These are phyloP conservation scores for Kwoniella botswanensis DNA, from an alignment of 768 basidiomycete species.

Conservation along the genomic window DNA sequence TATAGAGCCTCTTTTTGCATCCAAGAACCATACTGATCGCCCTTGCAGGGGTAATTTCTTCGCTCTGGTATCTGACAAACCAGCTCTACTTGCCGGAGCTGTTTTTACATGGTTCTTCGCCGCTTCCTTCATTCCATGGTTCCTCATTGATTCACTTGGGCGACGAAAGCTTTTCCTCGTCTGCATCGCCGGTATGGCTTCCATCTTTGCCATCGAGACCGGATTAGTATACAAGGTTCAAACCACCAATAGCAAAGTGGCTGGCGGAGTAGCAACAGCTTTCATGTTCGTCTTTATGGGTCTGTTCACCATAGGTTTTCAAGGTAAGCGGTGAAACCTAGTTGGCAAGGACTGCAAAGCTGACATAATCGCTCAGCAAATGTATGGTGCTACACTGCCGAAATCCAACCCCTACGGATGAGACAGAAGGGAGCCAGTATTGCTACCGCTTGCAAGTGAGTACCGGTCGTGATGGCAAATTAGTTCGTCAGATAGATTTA, in stretches of 20 bases:
- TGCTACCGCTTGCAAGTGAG: conserved; percentile 32
- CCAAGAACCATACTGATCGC: neutral
- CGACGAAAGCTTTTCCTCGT: conserved; percentile 41
- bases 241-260: conserved; percentile 24
- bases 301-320: conserved; percentile 40
- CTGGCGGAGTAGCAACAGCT: conserved; percentile 36
- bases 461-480: conserved; percentile 3
- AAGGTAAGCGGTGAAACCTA: neutral
- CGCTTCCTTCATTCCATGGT: conserved; percentile 56
- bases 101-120: conserved; percentile 56
- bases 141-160: conserved; percentile 51
- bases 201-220: conserved; percentile 40
- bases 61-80: conserved; percentile 30
- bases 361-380: conserved; percentile 23
- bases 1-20: neutral
- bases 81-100: conserved; percentile 43
- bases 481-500: neutral
- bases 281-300: conserved; percentile 47
- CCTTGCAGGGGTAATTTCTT: conserved; percentile 35
- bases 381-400: conserved; percentile 43
- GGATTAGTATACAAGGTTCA: conserved; percentile 33
- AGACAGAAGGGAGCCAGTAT: conserved; percentile 34
- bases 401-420: conserved; percentile 37
- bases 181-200: conserved; percentile 45
- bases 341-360: neutral